Evolutionary conservation across 345 rosid genomes (phyloP), one percentile per base, ranked within the genome.

Genomic region (Arabidopsis arenosa): DNA sequence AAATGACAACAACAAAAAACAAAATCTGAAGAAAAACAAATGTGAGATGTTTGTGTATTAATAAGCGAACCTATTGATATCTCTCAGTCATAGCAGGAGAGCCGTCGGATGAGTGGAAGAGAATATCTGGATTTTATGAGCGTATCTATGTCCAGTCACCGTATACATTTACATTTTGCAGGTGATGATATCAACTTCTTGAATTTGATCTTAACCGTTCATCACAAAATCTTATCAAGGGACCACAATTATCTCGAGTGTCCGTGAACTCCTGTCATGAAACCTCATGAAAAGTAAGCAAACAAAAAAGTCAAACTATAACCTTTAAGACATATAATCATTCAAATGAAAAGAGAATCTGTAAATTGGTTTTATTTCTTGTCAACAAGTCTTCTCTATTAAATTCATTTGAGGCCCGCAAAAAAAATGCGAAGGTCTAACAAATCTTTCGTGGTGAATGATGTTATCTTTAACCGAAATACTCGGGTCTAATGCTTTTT

Each of bases 231-330:
- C 75, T 63, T 33, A 4, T 23, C 40, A 37, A 77, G 43, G 75
- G 80, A 58, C 80, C 76, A 64, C 72, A 36, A 28, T 55, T 41
- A 55, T 77, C 32, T 36, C 58, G 36, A 55, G 40, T 68, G 74
- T 75, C 79, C 79, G 69, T 68, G 79, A 68, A 60, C 79, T 68
- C 39, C 41, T 68, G 69, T 75, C 74, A 60, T 36, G 30, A 28
- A 2, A 28, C 30, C 30, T 28, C 30, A 28, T 68, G 47, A 40
- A 13, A 21, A 41, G 43, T 8, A 8, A 17, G 13, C 33, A n/a
- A 5, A 15, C 35, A 5, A 9, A 60, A 75, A 48, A 59, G 72
- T 75, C 68, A 67, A 68, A 59, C 17, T 67, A 30, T 51, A 41
- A 41, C n/a, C 18, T 1, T 63, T 53, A 32, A 41, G 17, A 53